Conservation (phyloP, 2,329 filamentous ascomycete genomes). For the Tympanopsis confertula region DNA sequence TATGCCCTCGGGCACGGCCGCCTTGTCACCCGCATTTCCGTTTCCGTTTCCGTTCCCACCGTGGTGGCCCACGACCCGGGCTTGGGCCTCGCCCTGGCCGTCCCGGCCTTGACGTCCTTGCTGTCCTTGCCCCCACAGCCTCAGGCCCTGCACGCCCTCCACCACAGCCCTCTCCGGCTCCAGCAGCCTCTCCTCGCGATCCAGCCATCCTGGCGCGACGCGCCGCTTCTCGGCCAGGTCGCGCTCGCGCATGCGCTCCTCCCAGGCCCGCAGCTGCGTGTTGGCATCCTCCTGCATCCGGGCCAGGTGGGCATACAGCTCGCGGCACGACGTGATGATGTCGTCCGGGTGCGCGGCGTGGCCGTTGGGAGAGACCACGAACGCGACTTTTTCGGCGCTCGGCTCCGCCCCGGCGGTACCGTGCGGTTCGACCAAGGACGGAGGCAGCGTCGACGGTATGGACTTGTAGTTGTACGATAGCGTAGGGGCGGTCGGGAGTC, state of each 20-base stretch:
- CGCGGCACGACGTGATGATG: not conserved
- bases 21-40: not conserved
- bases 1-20: too few relatives aligned
- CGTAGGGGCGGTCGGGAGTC: constrained; percentile 77
- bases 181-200: constrained; percentile 36
- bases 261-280: not conserved
- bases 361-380: not conserved
- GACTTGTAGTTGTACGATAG: constrained; percentile 92
- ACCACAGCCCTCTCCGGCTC: constrained; percentile 28
- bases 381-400: not conserved
- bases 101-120: too few relatives aligned
- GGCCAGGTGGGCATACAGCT: not conserved
- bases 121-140: constrained; percentile 15
- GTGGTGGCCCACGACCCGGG: constrained; percentile 7
- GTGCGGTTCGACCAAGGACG: constrained; percentile 38
- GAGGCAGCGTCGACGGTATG: constrained; percentile 76
- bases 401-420: not conserved
- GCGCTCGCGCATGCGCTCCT: constrained; percentile 22
- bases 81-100: constrained; percentile 5
- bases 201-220: constrained; percentile 46
- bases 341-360: not conserved
- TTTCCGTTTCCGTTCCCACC: not conserved
- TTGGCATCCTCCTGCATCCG: not conserved
- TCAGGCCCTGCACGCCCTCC: constrained; percentile 4
- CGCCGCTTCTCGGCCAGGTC: constrained; percentile 45